A percentile compares a stretch with the other conserved stretches of the same genome.
These are phyloP conservation scores for Ophiostoma sp. DNA, from an alignment of 2,329 filamentous ascomycete species.

Conservation along the genomic window DNA sequence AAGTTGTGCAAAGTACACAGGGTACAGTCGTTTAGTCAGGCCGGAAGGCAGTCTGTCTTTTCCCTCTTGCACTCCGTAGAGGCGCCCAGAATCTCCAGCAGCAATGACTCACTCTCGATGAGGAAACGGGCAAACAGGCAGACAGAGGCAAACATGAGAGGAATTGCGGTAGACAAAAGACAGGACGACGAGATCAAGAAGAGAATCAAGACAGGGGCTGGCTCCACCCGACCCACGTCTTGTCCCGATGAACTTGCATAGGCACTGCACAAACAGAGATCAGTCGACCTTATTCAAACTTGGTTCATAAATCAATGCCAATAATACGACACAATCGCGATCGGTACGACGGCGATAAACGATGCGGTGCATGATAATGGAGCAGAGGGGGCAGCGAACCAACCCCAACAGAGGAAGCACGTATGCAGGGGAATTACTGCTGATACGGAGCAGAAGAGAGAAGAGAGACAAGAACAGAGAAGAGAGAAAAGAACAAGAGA, in stretches of 20 bases:
- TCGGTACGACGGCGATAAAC: background rate
- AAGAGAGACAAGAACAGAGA: too few species aligned
- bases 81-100: conserved; percentile 8
- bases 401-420: background rate
- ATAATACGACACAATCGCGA: background rate
- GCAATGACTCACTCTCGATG: background rate
- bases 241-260: background rate
- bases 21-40: too few species aligned
- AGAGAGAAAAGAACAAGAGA: too few species aligned
- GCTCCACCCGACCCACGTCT: conserved; percentile 2
- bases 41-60: background rate
- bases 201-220: conserved; percentile 8
- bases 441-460: background rate
- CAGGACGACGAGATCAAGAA: background rate
- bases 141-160: background rate
- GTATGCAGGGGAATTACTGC: background rate
- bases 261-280: background rate
- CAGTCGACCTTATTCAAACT: background rate
- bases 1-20: too few species aligned
- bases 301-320: background rate
- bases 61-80: background rate
- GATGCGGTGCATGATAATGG: background rate
- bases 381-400: background rate
- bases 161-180: background rate
- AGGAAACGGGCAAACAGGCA: background rate